Conservation (phyloP, 2,329 filamentous ascomycete species). For the Exophiala alcalophila region DNA sequence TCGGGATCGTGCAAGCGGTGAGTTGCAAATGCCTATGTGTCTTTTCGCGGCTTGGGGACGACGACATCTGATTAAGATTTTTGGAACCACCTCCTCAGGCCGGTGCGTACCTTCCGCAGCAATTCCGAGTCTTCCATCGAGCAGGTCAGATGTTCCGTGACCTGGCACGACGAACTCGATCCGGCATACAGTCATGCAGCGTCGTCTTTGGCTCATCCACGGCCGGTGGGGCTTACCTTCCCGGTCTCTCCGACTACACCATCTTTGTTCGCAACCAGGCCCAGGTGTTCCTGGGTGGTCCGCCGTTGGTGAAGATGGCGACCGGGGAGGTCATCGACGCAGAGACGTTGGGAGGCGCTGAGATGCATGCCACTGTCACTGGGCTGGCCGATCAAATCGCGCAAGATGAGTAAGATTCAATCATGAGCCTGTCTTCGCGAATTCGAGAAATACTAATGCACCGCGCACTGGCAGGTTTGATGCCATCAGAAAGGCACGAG, state of each 20-base stretch:
- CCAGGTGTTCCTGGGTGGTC: constrained; percentile 45
- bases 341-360: constrained; percentile 44
- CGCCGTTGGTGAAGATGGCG: constrained; percentile 48
- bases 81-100: no score
- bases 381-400: constrained; percentile 46
- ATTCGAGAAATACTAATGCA: no score
- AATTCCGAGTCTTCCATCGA: constrained; percentile 46
- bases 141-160: constrained; percentile 44
- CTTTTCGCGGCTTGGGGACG: no score
- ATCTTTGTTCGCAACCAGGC: constrained; percentile 44
- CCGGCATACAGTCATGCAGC: constrained; percentile 42
- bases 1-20: constrained; percentile 42
- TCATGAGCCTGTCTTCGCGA: no score
- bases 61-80: no score
- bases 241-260: constrained; percentile 43
- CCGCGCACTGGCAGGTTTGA: no score
- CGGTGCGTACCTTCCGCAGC: constrained; percentile 44
- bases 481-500: constrained; percentile 39
- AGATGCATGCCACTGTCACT: constrained; percentile 41
- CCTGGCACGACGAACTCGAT: constrained; percentile 38
- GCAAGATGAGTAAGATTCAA: constrained; percentile 43
- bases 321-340: constrained; percentile 45
- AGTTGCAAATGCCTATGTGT: no score
- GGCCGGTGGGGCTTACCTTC: constrained; percentile 43
- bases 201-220: constrained; percentile 47